A percentile compares a stretch with the other conserved stretches of the same genome.
These are phyloP conservation scores for Melampsora larici-populina DNA, from an alignment of 1,284 basidiomycete genomes.

Conservation along the genomic window DNA sequence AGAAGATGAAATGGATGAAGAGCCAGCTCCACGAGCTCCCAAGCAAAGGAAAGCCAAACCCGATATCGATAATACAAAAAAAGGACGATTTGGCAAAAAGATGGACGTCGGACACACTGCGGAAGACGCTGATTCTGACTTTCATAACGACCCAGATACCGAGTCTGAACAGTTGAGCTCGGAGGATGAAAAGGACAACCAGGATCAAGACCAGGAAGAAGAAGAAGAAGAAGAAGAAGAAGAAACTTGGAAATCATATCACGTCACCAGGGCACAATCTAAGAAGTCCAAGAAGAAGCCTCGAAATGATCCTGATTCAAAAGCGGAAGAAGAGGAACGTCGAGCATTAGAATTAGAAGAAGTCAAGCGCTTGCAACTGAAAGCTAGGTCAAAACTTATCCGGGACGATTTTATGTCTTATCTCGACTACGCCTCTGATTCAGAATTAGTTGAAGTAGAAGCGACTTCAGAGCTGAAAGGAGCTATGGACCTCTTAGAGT, in stretches of 20 bases:
- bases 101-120: neutral
- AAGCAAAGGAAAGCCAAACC: constrained; percentile 32
- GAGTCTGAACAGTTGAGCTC: constrained; percentile 49
- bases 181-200: constrained; percentile 23
- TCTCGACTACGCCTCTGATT: constrained; percentile 39
- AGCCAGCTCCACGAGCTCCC: neutral
- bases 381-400: constrained; percentile 24
- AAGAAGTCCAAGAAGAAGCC: constrained; percentile 47
- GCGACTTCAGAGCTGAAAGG: neutral
- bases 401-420: constrained; percentile 27
- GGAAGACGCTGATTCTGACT: neutral
- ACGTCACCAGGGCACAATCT: constrained; percentile 6
- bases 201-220: neutral
- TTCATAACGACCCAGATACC: constrained; percentile 44
- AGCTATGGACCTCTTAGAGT: neutral
- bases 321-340: constrained; percentile 44
- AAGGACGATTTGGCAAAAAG: constrained; percentile 36
- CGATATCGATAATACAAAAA: constrained; percentile 23
- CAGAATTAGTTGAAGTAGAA: constrained; percentile 19
- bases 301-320: constrained; percentile 47
- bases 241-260: constrained; percentile 45
- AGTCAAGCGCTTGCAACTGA: constrained; percentile 39
- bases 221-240: constrained; percentile 50
- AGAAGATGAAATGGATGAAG: neutral
- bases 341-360: constrained; percentile 40